These are phyloP conservation scores for Mycena sanguinolenta DNA, from an alignment of 768 basidiomycete species.

Conservation along the genomic window DNA sequence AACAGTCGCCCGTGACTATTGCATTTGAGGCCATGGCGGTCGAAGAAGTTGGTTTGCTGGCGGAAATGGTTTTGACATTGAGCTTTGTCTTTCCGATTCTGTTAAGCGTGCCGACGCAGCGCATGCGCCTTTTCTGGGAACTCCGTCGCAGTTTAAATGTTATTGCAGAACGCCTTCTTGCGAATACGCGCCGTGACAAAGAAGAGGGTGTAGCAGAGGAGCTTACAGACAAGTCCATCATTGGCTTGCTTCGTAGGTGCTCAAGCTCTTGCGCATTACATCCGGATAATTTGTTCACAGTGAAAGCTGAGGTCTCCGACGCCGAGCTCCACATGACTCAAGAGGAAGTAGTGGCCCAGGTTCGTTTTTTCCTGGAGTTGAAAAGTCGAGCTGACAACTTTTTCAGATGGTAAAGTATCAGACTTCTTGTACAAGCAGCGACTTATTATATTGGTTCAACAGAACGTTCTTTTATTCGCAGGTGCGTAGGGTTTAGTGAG, in stretches of 20 bases:
- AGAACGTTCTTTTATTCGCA: conserved; percentile 52
- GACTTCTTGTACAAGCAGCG: not conserved
- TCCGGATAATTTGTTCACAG: conserved; percentile 3
- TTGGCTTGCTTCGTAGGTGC: conserved; percentile 19
- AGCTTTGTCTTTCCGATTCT: conserved; percentile 30
- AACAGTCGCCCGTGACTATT: conserved; percentile 41
- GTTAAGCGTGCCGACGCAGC: conserved; percentile 25
- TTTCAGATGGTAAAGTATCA: not conserved
- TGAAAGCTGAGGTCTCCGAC: conserved; percentile 27
- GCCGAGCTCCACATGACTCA: conserved; percentile 38
- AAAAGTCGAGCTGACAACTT: not conserved
- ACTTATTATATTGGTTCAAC: conserved; percentile 28
- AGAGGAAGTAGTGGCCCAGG: conserved; percentile 47
- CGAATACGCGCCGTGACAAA: conserved; percentile 30
- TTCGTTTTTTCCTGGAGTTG: conserved; percentile 8
- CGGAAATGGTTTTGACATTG: conserved; percentile 25
- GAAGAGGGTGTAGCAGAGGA: conserved; percentile 13
- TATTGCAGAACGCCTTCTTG: conserved; percentile 34
- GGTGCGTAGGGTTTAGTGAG: conserved; percentile 1
- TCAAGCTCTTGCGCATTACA: not conserved
- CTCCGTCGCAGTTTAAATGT: conserved; percentile 21
- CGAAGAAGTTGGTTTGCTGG: not conserved
- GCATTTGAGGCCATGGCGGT: conserved; percentile 42
- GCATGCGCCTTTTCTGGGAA: conserved; percentile 17
- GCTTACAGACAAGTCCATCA: conserved; percentile 25